phyloP scores from a whole-genome alignment of 164 flowering plant species.

The Santalum album region DNA sequence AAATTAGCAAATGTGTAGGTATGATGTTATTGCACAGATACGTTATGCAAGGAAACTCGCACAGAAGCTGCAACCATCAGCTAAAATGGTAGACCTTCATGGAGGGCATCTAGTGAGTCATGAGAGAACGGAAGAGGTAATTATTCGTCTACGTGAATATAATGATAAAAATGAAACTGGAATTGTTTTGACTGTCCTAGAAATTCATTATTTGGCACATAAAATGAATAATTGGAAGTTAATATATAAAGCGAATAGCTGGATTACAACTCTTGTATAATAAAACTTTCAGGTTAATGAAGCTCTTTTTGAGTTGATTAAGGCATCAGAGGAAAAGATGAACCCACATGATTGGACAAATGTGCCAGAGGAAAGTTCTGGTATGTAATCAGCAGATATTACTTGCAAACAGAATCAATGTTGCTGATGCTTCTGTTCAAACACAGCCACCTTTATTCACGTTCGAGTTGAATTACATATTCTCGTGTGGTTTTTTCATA shows the following conservation, averaged over 20 bases:
- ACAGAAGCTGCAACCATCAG: constrained; percentile 64
- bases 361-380: constrained; percentile 31
- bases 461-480: no score
- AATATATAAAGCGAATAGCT: not conserved
- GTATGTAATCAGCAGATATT: constrained; percentile 30
- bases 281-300: constrained; percentile 62
- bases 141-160: not conserved
- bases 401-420: no score
- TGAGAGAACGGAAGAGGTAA: constrained; percentile 86
- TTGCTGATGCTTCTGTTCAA: no score
- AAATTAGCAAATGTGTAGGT: constrained; percentile 25
- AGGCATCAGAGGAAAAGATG: constrained; percentile 51
- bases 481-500: no score
- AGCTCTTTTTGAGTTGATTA: constrained; percentile 70
- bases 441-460: no score
- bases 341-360: constrained; percentile 74
- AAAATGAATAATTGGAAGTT: no score
- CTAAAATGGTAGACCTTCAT: constrained; percentile 81
- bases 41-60: constrained; percentile 71
- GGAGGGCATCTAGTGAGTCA: constrained; percentile 96
- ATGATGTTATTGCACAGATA: constrained; percentile 82
- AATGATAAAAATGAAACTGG: no score
- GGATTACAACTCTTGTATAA: not conserved
- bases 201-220: not conserved
- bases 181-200: no score